phyloP scores from a whole-genome alignment of 2,329 filamentous ascomycete genomes.

The Phaeosphaeriaceae sp. region DNA sequence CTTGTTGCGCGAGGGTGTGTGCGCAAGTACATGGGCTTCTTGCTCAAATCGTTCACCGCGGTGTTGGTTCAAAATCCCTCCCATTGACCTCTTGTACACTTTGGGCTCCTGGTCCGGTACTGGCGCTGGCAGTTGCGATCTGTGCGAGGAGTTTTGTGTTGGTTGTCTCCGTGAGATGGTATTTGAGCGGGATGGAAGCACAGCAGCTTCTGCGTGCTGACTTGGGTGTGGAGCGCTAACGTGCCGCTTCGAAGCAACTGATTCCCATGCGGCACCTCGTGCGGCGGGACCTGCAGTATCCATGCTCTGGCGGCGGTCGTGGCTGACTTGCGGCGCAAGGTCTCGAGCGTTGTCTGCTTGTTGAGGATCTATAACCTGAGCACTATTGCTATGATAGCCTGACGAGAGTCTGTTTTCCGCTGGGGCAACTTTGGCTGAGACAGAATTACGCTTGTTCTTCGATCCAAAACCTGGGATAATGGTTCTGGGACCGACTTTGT shows the following conservation, averaged over 20 bases:
- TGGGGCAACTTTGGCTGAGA: slow-evolving; percentile 20
- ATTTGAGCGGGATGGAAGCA: slow-evolving; percentile 28
- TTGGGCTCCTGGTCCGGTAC: slow-evolving; percentile 24
- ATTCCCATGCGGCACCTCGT: slow-evolving; percentile 32
- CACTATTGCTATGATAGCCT: slow-evolving; percentile 35
- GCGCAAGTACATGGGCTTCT: slow-evolving; percentile 38
- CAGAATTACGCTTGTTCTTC: slow-evolving; percentile 29
- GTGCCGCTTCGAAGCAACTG: slow-evolving; percentile 28
- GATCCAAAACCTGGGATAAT: slow-evolving; percentile 38
- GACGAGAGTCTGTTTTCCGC: slow-evolving; percentile 27
- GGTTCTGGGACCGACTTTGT: slow-evolving; percentile 43
- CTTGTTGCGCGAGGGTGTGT: slow-evolving; percentile 31
- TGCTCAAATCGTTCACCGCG: slow-evolving; percentile 34
- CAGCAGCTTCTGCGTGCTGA: slow-evolving; percentile 18
- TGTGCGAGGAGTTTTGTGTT: slow-evolving; percentile 44
- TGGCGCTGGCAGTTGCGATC: slow-evolving; percentile 37
- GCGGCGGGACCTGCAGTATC: slow-evolving; percentile 19
- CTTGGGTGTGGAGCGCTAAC: slow-evolving; percentile 34
- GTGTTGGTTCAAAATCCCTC: slow-evolving; percentile 43
- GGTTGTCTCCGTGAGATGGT: slow-evolving; percentile 31
- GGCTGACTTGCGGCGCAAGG: slow-evolving; percentile 10
- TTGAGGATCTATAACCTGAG: slow-evolving; percentile 13
- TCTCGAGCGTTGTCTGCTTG: slow-evolving; percentile 14
- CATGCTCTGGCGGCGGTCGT: slow-evolving; percentile 31
- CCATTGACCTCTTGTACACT: slow-evolving; percentile 38